Percentiles rank a stretch among this genome's conserved stretches.
Conservation (phyloP, 441 rosid species). For the Pelargonium citronellum region DNA sequence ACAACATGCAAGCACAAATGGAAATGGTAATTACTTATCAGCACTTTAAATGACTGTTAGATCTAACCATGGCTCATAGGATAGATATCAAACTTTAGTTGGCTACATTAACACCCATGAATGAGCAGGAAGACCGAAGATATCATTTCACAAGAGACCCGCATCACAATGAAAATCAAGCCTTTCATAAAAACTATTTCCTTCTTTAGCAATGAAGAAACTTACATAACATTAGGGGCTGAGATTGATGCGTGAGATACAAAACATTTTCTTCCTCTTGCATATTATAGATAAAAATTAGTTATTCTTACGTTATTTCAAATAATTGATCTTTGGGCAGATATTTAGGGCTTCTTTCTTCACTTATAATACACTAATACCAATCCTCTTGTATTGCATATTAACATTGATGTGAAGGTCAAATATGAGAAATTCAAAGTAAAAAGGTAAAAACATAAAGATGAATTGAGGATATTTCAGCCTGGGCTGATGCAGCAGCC, state of each 20-base stretch:
- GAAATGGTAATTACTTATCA: neutral
- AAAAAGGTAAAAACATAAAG: constrained; percentile 11
- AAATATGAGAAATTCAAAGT: neutral
- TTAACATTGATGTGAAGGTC: neutral
- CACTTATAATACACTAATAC: neutral
- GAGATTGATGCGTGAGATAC: neutral
- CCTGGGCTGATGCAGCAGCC: constrained; percentile 97
- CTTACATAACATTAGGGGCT: neutral
- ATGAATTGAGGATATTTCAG: constrained; percentile 78
- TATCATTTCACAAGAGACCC: no score
- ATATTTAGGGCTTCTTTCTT: neutral
- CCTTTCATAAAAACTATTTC: no score
- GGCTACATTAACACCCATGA: no score
- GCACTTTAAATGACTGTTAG: neutral
- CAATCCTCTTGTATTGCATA: neutral
- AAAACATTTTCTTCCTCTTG: neutral
- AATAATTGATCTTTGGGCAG: neutral
- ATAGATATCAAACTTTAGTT: no score
- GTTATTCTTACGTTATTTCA: neutral
- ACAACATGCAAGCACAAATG: neutral
- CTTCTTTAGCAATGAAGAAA: neutral
- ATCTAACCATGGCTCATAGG: neutral
- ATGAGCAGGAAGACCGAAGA: no score
- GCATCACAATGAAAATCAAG: no score
- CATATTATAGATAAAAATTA: neutral